Percentiles rank a stretch among this genome's conserved stretches.
phyloP scores from a whole-genome alignment of 371 early-diverging fungal genomes.

The Mortierella sp. region DNA sequence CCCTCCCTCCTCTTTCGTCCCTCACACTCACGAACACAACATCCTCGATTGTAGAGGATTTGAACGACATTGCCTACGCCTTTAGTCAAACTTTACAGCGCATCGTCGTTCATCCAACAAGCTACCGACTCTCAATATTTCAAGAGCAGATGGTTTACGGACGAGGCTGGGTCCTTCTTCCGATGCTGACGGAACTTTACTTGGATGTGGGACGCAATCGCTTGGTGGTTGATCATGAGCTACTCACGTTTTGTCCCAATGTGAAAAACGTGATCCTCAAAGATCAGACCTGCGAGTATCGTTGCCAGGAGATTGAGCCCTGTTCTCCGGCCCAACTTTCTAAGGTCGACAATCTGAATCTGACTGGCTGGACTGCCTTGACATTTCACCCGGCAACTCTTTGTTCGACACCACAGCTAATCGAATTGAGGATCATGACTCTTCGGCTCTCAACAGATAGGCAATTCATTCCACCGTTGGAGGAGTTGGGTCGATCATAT shows the following conservation, averaged over 20 bases:
- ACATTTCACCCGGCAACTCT: constrained; percentile 7
- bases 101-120: no score
- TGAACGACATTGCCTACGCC: not conserved
- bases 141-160: not conserved
- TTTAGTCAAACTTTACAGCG: not conserved
- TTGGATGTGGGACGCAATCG: not conserved
- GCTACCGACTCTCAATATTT: no score
- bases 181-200: not conserved
- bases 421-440: not conserved
- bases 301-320: not conserved
- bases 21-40: not conserved
- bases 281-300: not conserved
- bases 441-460: no score
- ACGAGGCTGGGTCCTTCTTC: not conserved
- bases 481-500: not conserved
- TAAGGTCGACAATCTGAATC: not conserved
- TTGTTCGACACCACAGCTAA: not conserved
- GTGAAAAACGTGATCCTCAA: not conserved
- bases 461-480: not conserved
- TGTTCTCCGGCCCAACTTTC: not conserved
- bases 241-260: not conserved
- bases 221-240: not conserved
- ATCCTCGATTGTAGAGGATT: not conserved
- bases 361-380: constrained; percentile 7
- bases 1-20: not conserved